Evolutionary conservation across 2,329 filamentous ascomycete genomes (phyloP).

Genomic region (Pestalotiopsis sp.): DNA sequence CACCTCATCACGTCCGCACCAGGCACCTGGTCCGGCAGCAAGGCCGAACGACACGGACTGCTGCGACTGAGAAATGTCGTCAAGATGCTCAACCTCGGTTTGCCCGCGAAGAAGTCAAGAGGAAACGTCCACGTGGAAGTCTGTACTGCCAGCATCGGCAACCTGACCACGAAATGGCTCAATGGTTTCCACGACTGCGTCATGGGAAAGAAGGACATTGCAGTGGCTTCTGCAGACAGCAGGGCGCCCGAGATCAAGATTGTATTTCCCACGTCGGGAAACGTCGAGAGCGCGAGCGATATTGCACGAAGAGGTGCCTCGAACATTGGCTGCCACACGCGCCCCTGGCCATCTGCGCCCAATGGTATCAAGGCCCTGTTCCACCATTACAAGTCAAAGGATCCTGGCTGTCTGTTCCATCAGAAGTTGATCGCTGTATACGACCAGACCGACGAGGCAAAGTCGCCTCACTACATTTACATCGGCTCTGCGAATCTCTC

Average conservation of each 20-base stretch:
- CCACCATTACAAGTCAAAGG: conserved; percentile 24
- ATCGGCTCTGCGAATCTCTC: conserved; percentile 26
- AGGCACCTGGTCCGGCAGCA: conserved; percentile 17
- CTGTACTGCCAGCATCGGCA: conserved; percentile 23
- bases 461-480: conserved; percentile 22
- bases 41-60: conserved; percentile 22
- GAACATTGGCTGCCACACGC: conserved; percentile 25
- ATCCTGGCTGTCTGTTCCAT: conserved; percentile 24
- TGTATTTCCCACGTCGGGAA: background rate
- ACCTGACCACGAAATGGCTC: conserved; percentile 22
- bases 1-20: conserved; percentile 24
- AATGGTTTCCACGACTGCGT: conserved; percentile 23
- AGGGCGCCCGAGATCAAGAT: background rate
- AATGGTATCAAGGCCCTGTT: conserved; percentile 21
- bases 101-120: conserved; percentile 13
- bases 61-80: conserved; percentile 21
- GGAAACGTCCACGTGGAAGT: conserved; percentile 20
- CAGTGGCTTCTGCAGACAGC: background rate
- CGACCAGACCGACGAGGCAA: conserved; percentile 11
- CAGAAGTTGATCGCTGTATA: conserved; percentile 25
- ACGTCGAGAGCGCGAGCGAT: background rate
- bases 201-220: conserved; percentile 12
- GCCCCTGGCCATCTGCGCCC: conserved; percentile 20
- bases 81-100: conserved; percentile 14
- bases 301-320: conserved; percentile 17